Evolutionary conservation across 768 basidiomycete genomes (phyloP), one percentile per base, ranked within the genome.

Genomic region (Tephrocybe rancida): DNA sequence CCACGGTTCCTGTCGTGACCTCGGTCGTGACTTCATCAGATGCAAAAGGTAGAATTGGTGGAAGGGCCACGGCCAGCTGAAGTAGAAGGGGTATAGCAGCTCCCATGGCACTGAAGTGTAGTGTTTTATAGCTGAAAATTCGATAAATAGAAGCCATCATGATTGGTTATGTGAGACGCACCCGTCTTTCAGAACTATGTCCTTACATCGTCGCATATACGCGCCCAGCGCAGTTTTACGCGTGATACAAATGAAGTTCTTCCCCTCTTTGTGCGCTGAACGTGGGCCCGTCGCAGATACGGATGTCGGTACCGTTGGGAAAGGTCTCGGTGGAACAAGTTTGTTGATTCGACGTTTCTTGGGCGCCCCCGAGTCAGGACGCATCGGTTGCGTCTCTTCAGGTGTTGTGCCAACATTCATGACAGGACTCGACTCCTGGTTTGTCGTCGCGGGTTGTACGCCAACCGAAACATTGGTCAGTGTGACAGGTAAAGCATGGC

Each of bases 41-140:
- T 0, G 82, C 60, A 62, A 82, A 90, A 0, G 91, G 90, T 10
- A 95, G 76, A 44, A 87, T 84, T 2, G 80, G 75, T 0, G 91
- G 89, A 25, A 95, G 75, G 19, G 90, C 86, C 5, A 86, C 79
- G 11, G 81, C 71, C 13, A 96, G 76, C 43, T 84, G 83, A 25
- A 88, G 70, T 21, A 92, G 82, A 61, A 86, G 86, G 2, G 93
- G 92, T 52, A 95, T 94, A 1, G 94, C 92, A 4, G 93, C 93
- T 22, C 92, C 93, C 85, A 95, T 88, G 5, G 90, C 93, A 54
- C 81, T 84, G 39, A 95, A 69, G 66, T 86, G 82, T 27, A 95
- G 68, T 4, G 81, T 84, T 57, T 87, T 87, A 63, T 90, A 86
- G 30, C 90, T 92, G 60, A 9, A 34, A 30, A 26, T 27, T 7